These are phyloP conservation scores for Handroanthus guayacan DNA, from an alignment of 257 asterid species.

Conservation along the genomic window DNA sequence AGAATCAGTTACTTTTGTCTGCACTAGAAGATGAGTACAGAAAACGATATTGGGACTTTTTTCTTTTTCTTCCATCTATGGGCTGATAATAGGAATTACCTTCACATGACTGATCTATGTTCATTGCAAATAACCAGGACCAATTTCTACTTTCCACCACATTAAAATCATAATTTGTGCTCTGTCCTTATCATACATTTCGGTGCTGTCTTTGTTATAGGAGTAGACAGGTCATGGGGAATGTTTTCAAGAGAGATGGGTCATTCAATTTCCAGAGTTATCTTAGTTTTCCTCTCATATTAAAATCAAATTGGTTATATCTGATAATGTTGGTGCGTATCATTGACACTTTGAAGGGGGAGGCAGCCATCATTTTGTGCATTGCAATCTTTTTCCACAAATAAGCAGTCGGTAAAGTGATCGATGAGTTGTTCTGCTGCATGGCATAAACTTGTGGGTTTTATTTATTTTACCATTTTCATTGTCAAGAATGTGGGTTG, in stretches of 20 bases:
- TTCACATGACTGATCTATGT: background rate
- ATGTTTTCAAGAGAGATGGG: background rate
- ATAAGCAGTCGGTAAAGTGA: background rate
- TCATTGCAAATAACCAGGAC: background rate
- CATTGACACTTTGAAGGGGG: background rate
- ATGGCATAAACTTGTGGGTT: background rate
- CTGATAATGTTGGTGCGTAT: conserved; percentile 1
- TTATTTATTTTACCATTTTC: background rate
- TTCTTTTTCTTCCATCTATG: background rate
- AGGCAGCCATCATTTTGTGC: conserved; percentile 21
- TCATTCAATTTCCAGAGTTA: background rate
- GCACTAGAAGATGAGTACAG: background rate
- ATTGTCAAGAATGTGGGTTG: conserved; percentile 12
- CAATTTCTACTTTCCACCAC: background rate
- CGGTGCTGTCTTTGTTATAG: too few species aligned
- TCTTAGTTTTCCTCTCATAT: background rate
- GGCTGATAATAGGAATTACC: background rate
- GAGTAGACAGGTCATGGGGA: background rate
- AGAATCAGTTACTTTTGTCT: conserved; percentile 3
- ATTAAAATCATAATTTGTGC: too few species aligned
- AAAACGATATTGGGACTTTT: background rate
- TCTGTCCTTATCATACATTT: too few species aligned
- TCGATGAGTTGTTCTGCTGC: background rate
- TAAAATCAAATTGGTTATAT: background rate
- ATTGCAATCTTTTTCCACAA: background rate